Percentiles rank a stretch among this genome's conserved stretches.
phyloP scores from a whole-genome alignment of 148 eudicot genomes.

The Suaeda aralocaspica region DNA sequence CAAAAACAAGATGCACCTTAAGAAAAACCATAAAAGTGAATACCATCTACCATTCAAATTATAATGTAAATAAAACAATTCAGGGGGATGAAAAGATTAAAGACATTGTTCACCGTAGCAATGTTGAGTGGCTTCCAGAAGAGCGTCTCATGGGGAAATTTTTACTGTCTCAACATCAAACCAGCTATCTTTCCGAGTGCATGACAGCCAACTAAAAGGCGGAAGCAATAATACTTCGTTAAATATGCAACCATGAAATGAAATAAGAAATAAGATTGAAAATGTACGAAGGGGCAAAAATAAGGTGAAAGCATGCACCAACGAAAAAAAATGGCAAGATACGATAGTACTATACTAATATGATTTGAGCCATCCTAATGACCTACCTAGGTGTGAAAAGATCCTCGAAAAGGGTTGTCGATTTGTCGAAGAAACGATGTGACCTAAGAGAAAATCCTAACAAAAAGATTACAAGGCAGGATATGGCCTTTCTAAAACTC shows the following conservation, averaged over 20 bases:
- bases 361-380: neutral
- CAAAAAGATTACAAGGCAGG: neutral
- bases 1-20: no score
- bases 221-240: neutral
- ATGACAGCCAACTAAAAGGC: neutral
- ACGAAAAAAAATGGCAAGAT: no score
- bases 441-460: neutral
- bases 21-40: no score
- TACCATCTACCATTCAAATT: no score
- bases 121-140: neutral
- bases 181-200: no score
- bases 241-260: neutral
- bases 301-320: no score
- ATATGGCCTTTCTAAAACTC: neutral
- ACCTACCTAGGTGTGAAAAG: neutral
- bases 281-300: no score
- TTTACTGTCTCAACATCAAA: neutral
- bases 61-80: neutral
- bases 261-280: neutral
- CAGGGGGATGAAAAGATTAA: neutral
- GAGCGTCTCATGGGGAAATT: no score
- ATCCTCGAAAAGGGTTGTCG: neutral
- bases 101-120: neutral
- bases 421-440: neutral
- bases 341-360: no score